phyloP scores from a whole-genome alignment of 768 basidiomycete species.

The Rhizopogon rudus region DNA sequence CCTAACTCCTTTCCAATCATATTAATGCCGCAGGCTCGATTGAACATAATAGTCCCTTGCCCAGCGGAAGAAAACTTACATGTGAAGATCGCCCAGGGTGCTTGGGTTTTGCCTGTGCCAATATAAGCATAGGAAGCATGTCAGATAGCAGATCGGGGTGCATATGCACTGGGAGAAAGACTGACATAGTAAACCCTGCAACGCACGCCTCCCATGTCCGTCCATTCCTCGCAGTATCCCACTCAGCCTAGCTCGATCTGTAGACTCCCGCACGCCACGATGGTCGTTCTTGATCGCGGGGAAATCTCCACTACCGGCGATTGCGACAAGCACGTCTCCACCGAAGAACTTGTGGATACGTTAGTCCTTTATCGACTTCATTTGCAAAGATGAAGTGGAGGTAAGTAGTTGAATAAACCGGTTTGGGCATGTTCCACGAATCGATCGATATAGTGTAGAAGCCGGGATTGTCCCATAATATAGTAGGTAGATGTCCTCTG shows the following conservation, averaged over 20 bases:
- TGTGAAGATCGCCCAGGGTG: slow-evolving; percentile 89
- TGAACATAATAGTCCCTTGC: not conserved
- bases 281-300: slow-evolving; percentile 8
- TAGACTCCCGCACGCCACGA: slow-evolving; percentile 7
- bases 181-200: slow-evolving; percentile 78
- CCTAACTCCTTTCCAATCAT: not conserved
- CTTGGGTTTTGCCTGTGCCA: slow-evolving; percentile 68
- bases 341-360: slow-evolving; percentile 90
- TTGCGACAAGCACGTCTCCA: slow-evolving; percentile 69
- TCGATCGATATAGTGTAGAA: slow-evolving; percentile 34
- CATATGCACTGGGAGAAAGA: slow-evolving; percentile 8
- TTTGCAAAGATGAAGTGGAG: slow-evolving; percentile 60
- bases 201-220: slow-evolving; percentile 65
- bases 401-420: slow-evolving; percentile 50
- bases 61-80: slow-evolving; percentile 42
- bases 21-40: not conserved
- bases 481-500: slow-evolving; percentile 35
- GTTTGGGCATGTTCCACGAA: slow-evolving; percentile 23
- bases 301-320: slow-evolving; percentile 28
- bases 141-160: slow-evolving; percentile 1
- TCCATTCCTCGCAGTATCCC: slow-evolving; percentile 43
- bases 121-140: not conserved
- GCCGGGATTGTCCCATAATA: slow-evolving; percentile 38
- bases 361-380: slow-evolving; percentile 70
- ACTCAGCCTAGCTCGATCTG: slow-evolving; percentile 15